Percentiles rank a stretch among this genome's conserved stretches.
These are phyloP conservation scores for Lentinula novae-zelandiae DNA, from an alignment of 1,284 basidiomycete genomes.

Conservation along the genomic window DNA sequence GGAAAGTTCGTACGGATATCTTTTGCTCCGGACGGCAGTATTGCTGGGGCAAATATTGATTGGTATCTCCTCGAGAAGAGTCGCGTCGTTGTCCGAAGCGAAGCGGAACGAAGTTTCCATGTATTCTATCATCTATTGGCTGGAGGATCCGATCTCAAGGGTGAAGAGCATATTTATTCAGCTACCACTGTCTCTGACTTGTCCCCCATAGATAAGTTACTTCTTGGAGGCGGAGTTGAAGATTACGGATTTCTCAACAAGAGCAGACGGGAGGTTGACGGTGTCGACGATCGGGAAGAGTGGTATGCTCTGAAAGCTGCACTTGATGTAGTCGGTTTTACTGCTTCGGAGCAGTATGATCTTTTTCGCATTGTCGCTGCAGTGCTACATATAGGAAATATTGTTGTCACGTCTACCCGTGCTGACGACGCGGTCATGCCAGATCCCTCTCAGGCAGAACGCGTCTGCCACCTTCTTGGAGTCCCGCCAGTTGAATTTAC, in stretches of 20 bases:
- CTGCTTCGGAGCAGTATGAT: constrained; percentile 81
- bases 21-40: constrained; percentile 91
- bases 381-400: constrained; percentile 95
- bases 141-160: constrained; percentile 61
- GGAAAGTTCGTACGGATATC: constrained; percentile 98
- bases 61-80: constrained; percentile 99
- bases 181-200: constrained; percentile 8
- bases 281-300: constrained; percentile 90
- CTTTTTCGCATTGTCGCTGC: constrained; percentile 94
- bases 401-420: constrained; percentile 77
- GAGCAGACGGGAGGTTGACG: constrained; percentile 88
- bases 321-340: constrained; percentile 86
- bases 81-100: constrained; percentile 84
- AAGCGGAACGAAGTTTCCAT: constrained; percentile 92
- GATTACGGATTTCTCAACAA: constrained; percentile 92
- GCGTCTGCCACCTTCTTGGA: constrained; percentile 91
- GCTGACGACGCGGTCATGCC: constrained; percentile 89
- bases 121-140: constrained; percentile 93
- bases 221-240: constrained; percentile 75
- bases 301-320: constrained; percentile 81
- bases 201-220: constrained; percentile 57
- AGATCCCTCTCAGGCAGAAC: constrained; percentile 80
- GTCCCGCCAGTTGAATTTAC: constrained; percentile 89
- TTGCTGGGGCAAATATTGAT: constrained; percentile 97
- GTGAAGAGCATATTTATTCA: constrained; percentile 33